These are phyloP conservation scores for Claviceps quebecensis DNA, from an alignment of 2,329 filamentous ascomycete genomes.

Conservation along the genomic window DNA sequence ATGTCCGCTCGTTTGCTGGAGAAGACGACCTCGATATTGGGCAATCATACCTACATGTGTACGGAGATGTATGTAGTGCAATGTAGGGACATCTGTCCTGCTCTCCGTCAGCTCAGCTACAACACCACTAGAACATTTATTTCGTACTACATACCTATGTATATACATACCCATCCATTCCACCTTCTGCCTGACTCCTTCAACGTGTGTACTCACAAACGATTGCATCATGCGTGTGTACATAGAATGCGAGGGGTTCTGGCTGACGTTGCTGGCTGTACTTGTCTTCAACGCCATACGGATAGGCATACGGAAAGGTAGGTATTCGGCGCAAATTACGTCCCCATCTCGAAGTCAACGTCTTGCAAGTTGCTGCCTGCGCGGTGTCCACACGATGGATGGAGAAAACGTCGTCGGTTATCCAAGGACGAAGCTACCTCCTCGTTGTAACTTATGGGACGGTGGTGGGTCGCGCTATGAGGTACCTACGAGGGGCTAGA, in stretches of 20 bases:
- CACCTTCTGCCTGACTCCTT: background rate
- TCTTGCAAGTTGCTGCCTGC: too few species aligned
- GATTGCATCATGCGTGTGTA: background rate
- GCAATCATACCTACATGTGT: background rate
- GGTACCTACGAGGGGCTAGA: too few species aligned
- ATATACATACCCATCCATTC: background rate
- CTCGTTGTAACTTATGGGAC: too few species aligned
- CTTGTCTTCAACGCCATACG: background rate
- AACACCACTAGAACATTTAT: background rate
- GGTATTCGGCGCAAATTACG: too few species aligned
- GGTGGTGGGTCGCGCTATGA: too few species aligned
- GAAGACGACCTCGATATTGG: background rate
- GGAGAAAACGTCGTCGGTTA: too few species aligned
- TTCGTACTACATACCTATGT: background rate
- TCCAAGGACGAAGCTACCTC: too few species aligned
- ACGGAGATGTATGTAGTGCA: too few species aligned
- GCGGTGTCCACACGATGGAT: too few species aligned
- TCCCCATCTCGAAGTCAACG: too few species aligned
- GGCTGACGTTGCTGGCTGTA: background rate
- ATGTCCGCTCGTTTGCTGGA: background rate
- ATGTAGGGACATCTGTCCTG: background rate
- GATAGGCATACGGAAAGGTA: too few species aligned
- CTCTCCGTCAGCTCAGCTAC: background rate
- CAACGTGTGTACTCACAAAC: background rate
- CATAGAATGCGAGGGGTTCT: background rate